Conservation (phyloP, 495 filamentous ascomycete genomes). For the Monascus purpureus region DNA sequence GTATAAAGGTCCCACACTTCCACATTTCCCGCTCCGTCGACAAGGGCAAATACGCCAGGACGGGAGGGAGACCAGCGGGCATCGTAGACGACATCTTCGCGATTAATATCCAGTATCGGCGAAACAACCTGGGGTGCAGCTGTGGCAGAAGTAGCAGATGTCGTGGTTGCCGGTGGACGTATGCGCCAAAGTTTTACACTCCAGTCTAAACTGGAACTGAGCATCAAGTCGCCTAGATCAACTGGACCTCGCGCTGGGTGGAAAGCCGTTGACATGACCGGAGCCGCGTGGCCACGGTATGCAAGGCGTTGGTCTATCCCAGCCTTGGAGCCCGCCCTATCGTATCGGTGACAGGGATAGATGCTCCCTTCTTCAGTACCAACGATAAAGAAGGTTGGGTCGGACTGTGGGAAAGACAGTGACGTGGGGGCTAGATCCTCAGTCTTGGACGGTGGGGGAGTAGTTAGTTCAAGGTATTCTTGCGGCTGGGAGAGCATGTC, state of each 20-base stretch:
- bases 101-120: conserved; percentile 75
- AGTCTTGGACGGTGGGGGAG: conserved; percentile 77
- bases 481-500: conserved; percentile 96
- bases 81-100: conserved; percentile 94
- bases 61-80: conserved; percentile 85
- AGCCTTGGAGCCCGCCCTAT: conserved; percentile 89
- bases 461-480: conserved; percentile 73
- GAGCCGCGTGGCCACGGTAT: conserved; percentile 80
- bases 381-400: conserved; percentile 94
- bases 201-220: conserved; percentile 84
- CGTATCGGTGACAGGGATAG: conserved; percentile 91
- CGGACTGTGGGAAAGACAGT: conserved; percentile 89
- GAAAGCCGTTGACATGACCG: conserved; percentile 92
- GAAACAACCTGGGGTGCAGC: conserved; percentile 32
- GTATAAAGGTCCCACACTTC: conserved; percentile 92
- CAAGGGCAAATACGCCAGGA: conserved; percentile 83
- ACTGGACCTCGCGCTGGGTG: conserved; percentile 82
- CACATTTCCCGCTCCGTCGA: conserved; percentile 84
- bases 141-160: conserved; percentile 26
- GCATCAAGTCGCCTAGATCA: conserved; percentile 88
- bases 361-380: conserved; percentile 94
- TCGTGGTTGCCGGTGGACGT: conserved; percentile 45
- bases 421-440: conserved; percentile 93
- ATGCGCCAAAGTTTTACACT: conserved; percentile 94
- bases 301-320: conserved; percentile 75